Evolutionary conservation across 2,329 filamentous ascomycete genomes (phyloP).

Genomic region (Aureobasidium sp.): DNA sequence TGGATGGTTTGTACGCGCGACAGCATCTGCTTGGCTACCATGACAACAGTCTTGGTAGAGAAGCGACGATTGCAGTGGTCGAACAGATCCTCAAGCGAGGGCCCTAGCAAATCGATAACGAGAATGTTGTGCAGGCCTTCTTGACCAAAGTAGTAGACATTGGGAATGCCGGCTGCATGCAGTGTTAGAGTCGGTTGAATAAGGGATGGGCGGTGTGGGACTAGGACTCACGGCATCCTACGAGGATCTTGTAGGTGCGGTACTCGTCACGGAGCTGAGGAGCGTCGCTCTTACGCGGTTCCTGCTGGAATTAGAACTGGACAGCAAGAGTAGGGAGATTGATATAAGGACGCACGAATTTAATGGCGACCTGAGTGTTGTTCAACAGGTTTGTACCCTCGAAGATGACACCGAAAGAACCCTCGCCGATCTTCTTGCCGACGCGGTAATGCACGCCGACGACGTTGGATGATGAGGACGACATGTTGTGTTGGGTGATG

Average conservation of each 20-base stretch:
- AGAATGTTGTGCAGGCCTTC: conserved; percentile 98
- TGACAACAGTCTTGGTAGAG: conserved; percentile 94
- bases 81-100: conserved; percentile 92
- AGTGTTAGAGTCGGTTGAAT: not conserved
- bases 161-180: conserved; percentile 83
- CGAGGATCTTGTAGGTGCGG: conserved; percentile 97
- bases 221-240: conserved; percentile 83
- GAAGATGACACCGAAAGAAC: conserved; percentile 95
- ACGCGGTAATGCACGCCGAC: conserved; percentile 98
- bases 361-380: conserved; percentile 98
- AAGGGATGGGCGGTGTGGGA: not conserved
- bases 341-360: conserved; percentile 66
- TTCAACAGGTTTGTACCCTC: conserved; percentile 97
- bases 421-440: conserved; percentile 98
- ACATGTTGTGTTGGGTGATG: not conserved
- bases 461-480: conserved; percentile 62
- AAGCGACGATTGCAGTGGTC: conserved; percentile 95
- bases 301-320: conserved; percentile 44
- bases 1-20: conserved; percentile 91
- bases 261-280: conserved; percentile 97
- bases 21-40: conserved; percentile 99
- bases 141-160: conserved; percentile 99
- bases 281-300: conserved; percentile 97
- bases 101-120: conserved; percentile 91
- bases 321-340: not conserved